A percentile compares a stretch with the other conserved stretches of the same genome.
Conservation (phyloP, 2,329 filamentous ascomycete species). For the Colletotrichum viniferum region DNA sequence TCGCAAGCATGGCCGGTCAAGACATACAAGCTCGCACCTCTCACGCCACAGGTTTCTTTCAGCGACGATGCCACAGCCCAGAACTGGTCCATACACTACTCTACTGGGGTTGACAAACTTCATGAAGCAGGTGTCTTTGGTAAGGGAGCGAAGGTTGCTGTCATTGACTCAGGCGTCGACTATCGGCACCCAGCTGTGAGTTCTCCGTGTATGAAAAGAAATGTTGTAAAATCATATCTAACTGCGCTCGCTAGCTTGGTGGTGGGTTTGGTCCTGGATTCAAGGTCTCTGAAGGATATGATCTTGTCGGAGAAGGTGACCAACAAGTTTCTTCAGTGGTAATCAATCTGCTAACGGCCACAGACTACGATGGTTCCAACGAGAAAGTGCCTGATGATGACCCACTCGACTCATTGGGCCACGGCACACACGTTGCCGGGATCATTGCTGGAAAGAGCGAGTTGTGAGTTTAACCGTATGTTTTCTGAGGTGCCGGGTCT, state of each 20-base stretch:
- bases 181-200: constrained; percentile 23
- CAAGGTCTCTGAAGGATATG: constrained; percentile 27
- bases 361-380: constrained; percentile 16
- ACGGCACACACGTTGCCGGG: constrained; percentile 30
- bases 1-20: constrained; percentile 27
- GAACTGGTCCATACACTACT: constrained; percentile 34
- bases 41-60: constrained; percentile 9
- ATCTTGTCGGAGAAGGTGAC: constrained; percentile 26
- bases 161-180: constrained; percentile 24
- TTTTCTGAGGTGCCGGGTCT: background rate
- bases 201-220: background rate
- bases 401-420: constrained; percentile 25
- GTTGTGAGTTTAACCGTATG: background rate
- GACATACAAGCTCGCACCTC: constrained; percentile 23
- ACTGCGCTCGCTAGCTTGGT: constrained; percentile 27
- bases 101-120: constrained; percentile 22
- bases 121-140: constrained; percentile 21
- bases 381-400: constrained; percentile 24
- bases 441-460: constrained; percentile 28
- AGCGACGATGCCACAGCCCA: constrained; percentile 23
- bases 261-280: constrained; percentile 25
- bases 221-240: background rate
- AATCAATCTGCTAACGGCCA: background rate
- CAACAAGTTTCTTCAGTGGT: fast-evolving
- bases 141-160: constrained; percentile 22